Conservation (phyloP, 2,329 filamentous ascomycete species). For the Canariomyces notabilis region DNA sequence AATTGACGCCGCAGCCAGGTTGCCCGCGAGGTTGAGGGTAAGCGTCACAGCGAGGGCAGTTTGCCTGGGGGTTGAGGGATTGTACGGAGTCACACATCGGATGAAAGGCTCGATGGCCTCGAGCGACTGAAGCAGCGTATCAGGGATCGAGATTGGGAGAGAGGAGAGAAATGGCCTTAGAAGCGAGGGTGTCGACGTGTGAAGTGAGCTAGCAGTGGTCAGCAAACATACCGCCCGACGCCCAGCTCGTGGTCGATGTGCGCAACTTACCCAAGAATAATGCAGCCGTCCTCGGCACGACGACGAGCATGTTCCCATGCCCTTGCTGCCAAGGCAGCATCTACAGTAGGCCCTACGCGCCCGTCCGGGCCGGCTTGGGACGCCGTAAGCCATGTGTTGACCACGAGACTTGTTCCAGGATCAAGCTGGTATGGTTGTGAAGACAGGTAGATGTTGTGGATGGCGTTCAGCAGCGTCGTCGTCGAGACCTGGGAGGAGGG, state of each 20-base stretch:
- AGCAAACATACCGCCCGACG: conserved; percentile 3
- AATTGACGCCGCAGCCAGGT: conserved; percentile 68
- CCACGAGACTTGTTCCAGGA: conserved; percentile 82
- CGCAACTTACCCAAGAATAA: conserved; percentile 70
- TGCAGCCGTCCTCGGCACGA: conserved; percentile 90
- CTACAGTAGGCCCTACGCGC: conserved; percentile 69
- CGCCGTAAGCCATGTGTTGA: conserved; percentile 92
- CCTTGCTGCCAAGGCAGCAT: conserved; percentile 68
- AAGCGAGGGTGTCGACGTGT: conserved; percentile 81
- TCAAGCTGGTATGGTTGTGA: conserved; percentile 82
- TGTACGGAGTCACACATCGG: conserved; percentile 79
- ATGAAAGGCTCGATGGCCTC: conserved; percentile 82
- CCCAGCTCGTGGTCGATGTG: neutral
- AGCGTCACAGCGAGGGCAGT: conserved; percentile 76
- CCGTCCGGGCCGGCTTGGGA: conserved; percentile 65
- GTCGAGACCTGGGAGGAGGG: conserved; percentile 81
- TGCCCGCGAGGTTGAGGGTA: conserved; percentile 75
- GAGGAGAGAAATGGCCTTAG: conserved; percentile 75
- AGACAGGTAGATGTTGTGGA: conserved; percentile 83
- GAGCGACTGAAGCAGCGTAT: conserved; percentile 70
- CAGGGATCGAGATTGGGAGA: conserved; percentile 74
- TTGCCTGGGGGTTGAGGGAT: conserved; percentile 77
- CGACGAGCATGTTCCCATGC: conserved; percentile 96
- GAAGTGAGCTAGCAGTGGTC: conserved; percentile 62
- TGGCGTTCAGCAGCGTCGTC: conserved; percentile 83